These are phyloP conservation scores for Aleurites moluccanus DNA, from an alignment of 441 rosid genomes.

Conservation along the genomic window DNA sequence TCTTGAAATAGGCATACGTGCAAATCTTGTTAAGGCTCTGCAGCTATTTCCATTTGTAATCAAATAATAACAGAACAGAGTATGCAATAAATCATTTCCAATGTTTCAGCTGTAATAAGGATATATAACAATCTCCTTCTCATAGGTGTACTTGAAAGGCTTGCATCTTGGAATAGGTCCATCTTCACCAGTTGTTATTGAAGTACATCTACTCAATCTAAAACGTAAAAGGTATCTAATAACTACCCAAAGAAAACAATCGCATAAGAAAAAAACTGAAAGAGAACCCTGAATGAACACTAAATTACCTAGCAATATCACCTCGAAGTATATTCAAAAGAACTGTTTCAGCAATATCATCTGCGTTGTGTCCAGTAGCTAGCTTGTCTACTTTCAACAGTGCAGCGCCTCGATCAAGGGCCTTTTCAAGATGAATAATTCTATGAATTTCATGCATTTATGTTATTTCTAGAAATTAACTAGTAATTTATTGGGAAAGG, in stretches of 20 bases:
- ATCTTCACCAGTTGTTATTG: conserved; percentile 87
- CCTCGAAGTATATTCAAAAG: conserved; percentile 76
- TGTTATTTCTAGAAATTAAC: background rate
- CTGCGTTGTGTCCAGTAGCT: conserved; percentile 77
- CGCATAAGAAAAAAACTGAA: background rate
- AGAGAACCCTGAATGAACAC: background rate
- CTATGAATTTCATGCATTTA: background rate
- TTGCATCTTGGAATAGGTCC: conserved; percentile 96
- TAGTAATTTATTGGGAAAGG: background rate
- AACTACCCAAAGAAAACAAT: background rate
- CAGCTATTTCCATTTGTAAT: conserved; percentile 8
- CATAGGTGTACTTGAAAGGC: conserved; percentile 89
- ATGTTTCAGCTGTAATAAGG: conserved; percentile 39
- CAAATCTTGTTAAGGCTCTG: conserved; percentile 54
- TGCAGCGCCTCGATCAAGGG: conserved; percentile 92
- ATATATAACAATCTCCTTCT: conserved; percentile 98
- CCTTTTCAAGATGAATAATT: conserved; percentile 41
- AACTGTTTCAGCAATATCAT: conserved; percentile 90
- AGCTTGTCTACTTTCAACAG: conserved; percentile 75
- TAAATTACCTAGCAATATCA: conserved; percentile 74
- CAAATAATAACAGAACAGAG: background rate
- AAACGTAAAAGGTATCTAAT: conserved; percentile 18
- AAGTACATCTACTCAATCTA: conserved; percentile 79
- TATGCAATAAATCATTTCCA: conserved; percentile 13
- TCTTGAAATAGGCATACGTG: conserved; percentile 98